Evolutionary conservation across 2,329 filamentous ascomycete species (phyloP).

Genomic region (Drechslerella dactyloides): DNA sequence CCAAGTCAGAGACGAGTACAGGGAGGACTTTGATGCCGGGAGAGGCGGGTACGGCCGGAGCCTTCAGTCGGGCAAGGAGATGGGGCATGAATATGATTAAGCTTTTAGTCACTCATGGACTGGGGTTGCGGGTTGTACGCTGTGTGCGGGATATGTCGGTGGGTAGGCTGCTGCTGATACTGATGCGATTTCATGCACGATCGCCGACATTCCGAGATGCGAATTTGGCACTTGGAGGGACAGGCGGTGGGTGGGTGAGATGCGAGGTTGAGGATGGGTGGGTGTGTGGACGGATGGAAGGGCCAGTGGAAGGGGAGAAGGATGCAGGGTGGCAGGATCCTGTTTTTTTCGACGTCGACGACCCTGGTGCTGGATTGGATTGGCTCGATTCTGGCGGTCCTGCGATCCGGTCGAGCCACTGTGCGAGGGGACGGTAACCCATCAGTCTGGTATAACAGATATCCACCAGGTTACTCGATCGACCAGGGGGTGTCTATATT

Average conservation of each 20-base stretch:
- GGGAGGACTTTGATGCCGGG: conserved; percentile 94
- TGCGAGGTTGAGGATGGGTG: background rate
- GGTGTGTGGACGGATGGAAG: background rate
- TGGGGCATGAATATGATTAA: conserved; percentile 46
- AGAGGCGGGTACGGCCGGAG: conserved; percentile 77
- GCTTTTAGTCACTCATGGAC: background rate
- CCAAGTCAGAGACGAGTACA: conserved; percentile 96
- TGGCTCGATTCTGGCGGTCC: conserved; percentile 1
- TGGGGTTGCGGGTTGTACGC: background rate
- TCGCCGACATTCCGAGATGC: background rate
- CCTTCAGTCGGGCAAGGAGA: conserved; percentile 51
- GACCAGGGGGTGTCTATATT: background rate
- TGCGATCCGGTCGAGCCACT: conserved; percentile 22
- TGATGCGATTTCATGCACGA: background rate
- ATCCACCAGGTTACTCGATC: conserved; percentile 21
- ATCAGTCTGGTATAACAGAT: conserved; percentile 26
- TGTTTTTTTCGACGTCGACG: conserved; percentile 1
- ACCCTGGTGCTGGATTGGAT: background rate
- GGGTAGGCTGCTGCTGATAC: background rate
- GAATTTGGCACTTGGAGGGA: background rate
- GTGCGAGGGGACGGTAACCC: conserved; percentile 10
- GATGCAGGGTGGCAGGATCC: background rate
- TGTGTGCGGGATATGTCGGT: background rate
- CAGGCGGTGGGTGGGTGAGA: background rate
- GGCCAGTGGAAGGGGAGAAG: background rate